These are phyloP conservation scores for Hypoxylon fragiforme DNA, from an alignment of 495 filamentous ascomycete genomes.

Conservation along the genomic window DNA sequence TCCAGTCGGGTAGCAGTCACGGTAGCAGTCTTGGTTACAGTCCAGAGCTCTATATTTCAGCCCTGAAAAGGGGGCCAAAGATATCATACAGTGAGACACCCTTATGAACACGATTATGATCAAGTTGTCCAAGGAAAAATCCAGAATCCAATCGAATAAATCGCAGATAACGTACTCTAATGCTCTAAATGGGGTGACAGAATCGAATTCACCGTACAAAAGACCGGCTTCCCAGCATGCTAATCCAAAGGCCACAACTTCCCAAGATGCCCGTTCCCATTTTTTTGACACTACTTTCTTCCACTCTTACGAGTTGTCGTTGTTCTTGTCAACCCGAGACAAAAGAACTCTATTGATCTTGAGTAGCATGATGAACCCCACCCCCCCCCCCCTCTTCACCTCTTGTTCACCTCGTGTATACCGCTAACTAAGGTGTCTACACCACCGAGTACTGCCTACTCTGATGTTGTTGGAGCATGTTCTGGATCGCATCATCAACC, in stretches of 20 bases:
- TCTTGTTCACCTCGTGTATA: slow-evolving; percentile 10
- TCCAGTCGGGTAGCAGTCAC: background rate
- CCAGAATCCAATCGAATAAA: slow-evolving; percentile 2
- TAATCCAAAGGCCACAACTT: slow-evolving; percentile 9
- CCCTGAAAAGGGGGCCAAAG: too few species aligned
- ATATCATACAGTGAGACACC: slow-evolving; percentile 6
- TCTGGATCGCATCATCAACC: slow-evolving; percentile 65
- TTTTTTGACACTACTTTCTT: slow-evolving; percentile 17
- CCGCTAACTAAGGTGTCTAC: slow-evolving; percentile 22
- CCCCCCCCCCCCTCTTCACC: background rate
- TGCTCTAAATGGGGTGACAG: slow-evolving; percentile 18
- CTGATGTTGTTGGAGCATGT: slow-evolving; percentile 54
- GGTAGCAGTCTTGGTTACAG: too few species aligned
- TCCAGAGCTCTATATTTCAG: too few species aligned
- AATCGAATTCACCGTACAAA: slow-evolving; percentile 32
- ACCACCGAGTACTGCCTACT: slow-evolving; percentile 43
- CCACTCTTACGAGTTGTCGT: slow-evolving; percentile 19
- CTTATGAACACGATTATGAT: slow-evolving; percentile 13
- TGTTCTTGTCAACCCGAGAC: slow-evolving; percentile 15
- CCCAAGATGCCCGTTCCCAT: slow-evolving; percentile 27
- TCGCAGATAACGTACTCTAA: slow-evolving; percentile 6
- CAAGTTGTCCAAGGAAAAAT: slow-evolving; percentile 5
- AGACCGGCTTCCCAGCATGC: slow-evolving; percentile 24
- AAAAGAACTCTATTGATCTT: slow-evolving; percentile 25
- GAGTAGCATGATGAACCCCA: background rate